Evolutionary conservation across 495 filamentous ascomycete genomes (phyloP), one percentile per base, ranked within the genome.

Genomic region (Collariella sp.): DNA sequence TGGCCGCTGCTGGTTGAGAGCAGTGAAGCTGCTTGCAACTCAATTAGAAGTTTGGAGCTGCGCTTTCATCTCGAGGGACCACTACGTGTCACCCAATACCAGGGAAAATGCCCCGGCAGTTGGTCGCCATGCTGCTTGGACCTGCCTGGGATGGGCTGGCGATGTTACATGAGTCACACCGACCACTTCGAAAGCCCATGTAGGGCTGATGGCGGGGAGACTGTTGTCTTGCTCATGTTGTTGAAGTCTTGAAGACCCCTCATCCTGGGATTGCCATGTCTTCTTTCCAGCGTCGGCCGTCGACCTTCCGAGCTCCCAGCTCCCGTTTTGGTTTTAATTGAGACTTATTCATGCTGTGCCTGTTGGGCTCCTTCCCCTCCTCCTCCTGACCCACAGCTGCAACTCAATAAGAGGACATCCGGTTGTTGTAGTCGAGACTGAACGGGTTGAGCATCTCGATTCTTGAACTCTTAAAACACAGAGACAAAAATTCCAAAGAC

Each of bases 401-500:
- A 35, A 4, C 1, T 2, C 10, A 20, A 6, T 26, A 11, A 9
- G 11, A 41, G 35, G 7, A 15, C 2, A 23, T 7, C 0, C 22
- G 7, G 26, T 40, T 31, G 26, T 31, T 31, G 26, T 31, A 9
- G 26, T 40, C 18, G 5, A 40, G 3, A 40, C 18, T 5, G 18
- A 40, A 31, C 5, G 26, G 9, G 26, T 31, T 31, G 26, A 31
- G 26, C 26, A 15, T 41, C 15, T 5, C 38, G 6, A 10, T 18
- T 16, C 40, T 22, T 11, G 6, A 42, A 22, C 23, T 20, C 51
- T 53, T n/a, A 19, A 43, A 31, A 31, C 26, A 31, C n/a, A n/a
- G n/a, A 1, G 39, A 46, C 9, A 36, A 53, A 11, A 22, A 58
- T 7, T 26, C 53, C 42, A 57, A 58, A 31, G 26, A 31, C 26